A percentile compares a stretch with the other conserved stretches of the same genome.
phyloP scores from a whole-genome alignment of 1,284 basidiomycete genomes.

The Retiboletus flavoniger region DNA sequence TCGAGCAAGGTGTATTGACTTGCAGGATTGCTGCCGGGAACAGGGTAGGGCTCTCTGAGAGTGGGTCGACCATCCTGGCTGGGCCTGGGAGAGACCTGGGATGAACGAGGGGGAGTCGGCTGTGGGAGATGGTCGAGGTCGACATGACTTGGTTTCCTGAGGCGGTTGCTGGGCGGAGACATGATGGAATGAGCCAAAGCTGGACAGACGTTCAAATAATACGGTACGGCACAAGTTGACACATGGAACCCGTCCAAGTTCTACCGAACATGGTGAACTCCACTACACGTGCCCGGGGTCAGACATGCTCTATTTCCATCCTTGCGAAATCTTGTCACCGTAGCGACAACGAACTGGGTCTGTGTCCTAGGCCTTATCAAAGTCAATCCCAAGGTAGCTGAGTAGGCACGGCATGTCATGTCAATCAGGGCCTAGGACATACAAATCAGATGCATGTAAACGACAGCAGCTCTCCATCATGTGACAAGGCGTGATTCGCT shows the following conservation, averaged over 20 bases:
- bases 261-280: constrained; percentile 18
- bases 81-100: constrained; percentile 48
- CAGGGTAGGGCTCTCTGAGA: constrained; percentile 60
- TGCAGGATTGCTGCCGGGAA: constrained; percentile 75
- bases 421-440: constrained; percentile 43
- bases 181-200: constrained; percentile 37
- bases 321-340: background rate
- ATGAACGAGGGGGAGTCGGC: constrained; percentile 38
- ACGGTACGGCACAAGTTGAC: constrained; percentile 1
- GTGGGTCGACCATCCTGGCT: constrained; percentile 38
- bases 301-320: constrained; percentile 8
- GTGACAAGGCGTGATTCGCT: constrained; percentile 12
- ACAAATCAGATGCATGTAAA: constrained; percentile 39
- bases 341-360: background rate
- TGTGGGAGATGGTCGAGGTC: constrained; percentile 40
- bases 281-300: constrained; percentile 30
- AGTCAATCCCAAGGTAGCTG: constrained; percentile 2
- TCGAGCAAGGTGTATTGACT: constrained; percentile 91
- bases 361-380: constrained; percentile 15
- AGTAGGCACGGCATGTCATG: constrained; percentile 34
- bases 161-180: constrained; percentile 44
- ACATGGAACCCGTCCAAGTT: constrained; percentile 10
- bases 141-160: constrained; percentile 44
- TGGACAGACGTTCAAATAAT: constrained; percentile 5
- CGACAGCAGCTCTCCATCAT: constrained; percentile 24